Conservation (phyloP, 768 basidiomycete genomes). For the Collybiopsis luxurians region DNA sequence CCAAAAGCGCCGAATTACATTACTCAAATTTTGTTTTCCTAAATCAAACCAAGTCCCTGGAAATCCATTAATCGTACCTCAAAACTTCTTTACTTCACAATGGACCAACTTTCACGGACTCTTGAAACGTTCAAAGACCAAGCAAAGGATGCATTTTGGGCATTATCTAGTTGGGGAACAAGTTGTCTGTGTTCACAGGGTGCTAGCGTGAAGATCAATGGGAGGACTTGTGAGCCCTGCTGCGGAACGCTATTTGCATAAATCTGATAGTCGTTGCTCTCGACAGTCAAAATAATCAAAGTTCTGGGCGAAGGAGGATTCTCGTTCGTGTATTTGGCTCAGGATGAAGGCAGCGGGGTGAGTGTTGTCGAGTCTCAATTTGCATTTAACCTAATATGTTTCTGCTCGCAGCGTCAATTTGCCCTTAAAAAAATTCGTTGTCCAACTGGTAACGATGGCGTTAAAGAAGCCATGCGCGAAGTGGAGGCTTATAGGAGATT, state of each 20-base stretch:
- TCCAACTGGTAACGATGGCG: constrained; percentile 83
- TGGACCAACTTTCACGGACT: constrained; percentile 11
- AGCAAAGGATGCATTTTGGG: constrained; percentile 80
- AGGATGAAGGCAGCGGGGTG: constrained; percentile 84
- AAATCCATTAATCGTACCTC: too few relatives aligned
- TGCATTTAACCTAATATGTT: constrained; percentile 5
- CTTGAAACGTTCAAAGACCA: constrained; percentile 66
- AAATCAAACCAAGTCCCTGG: too few relatives aligned
- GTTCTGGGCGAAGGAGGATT: constrained; percentile 97
- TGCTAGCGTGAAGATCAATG: constrained; percentile 92
- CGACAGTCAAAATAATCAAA: constrained; percentile 79
- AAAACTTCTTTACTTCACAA: too few relatives aligned
- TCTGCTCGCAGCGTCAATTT: constrained; percentile 66
- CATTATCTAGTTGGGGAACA: constrained; percentile 52
- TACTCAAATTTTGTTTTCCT: too few relatives aligned
- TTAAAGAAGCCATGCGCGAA: constrained; percentile 86
- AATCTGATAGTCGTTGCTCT: too few relatives aligned
- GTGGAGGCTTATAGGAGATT: constrained; percentile 94
- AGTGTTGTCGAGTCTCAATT: constrained; percentile 23
- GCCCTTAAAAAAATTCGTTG: constrained; percentile 97
- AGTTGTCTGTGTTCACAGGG: constrained; percentile 73
- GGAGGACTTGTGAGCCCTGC: constrained; percentile 88
- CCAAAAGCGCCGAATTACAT: too few relatives aligned
- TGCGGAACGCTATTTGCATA: too few relatives aligned
- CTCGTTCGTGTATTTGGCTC: constrained; percentile 86